A percentile compares a stretch with the other conserved stretches of the same genome.
phyloP scores from a whole-genome alignment of 306 rosid genomes.

The Bauhinia variegata region DNA sequence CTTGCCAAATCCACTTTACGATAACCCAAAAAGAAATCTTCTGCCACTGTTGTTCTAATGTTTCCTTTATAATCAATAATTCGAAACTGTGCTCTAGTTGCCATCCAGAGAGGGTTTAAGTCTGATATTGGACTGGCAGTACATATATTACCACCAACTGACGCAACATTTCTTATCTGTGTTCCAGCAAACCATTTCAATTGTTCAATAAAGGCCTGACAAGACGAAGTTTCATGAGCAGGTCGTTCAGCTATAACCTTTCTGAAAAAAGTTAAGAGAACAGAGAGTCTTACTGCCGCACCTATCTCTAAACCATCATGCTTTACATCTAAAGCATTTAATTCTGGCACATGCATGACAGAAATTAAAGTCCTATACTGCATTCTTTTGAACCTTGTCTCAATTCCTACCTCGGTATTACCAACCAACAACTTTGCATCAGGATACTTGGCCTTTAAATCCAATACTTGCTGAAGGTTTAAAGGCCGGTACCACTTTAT shows the following conservation, averaged over 20 bases:
- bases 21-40: constrained; percentile 78
- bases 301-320: constrained; percentile 86
- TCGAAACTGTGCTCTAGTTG: constrained; percentile 70
- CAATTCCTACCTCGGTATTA: constrained; percentile 94
- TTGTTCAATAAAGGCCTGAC: constrained; percentile 86
- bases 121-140: constrained; percentile 99
- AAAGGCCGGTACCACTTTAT: constrained; percentile 85
- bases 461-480: constrained; percentile 67
- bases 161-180: constrained; percentile 87
- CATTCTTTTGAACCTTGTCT: constrained; percentile 80
- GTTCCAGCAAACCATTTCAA: constrained; percentile 98
- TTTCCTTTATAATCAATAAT: constrained; percentile 71
- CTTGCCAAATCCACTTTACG: constrained; percentile 84
- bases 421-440: constrained; percentile 88
- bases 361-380: constrained; percentile 70
- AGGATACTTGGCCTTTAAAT: constrained; percentile 70
- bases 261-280: constrained; percentile 62
- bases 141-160: constrained; percentile 93
- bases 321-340: constrained; percentile 60
- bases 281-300: constrained; percentile 83
- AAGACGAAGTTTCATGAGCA: constrained; percentile 70
- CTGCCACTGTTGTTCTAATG: constrained; percentile 68
- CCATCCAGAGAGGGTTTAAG: constrained; percentile 97
- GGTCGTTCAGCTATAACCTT: constrained; percentile 60
- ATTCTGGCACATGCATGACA: constrained; percentile 74